These are phyloP conservation scores for Salvia splendens DNA, from an alignment of 257 asterid genomes.

Conservation along the genomic window DNA sequence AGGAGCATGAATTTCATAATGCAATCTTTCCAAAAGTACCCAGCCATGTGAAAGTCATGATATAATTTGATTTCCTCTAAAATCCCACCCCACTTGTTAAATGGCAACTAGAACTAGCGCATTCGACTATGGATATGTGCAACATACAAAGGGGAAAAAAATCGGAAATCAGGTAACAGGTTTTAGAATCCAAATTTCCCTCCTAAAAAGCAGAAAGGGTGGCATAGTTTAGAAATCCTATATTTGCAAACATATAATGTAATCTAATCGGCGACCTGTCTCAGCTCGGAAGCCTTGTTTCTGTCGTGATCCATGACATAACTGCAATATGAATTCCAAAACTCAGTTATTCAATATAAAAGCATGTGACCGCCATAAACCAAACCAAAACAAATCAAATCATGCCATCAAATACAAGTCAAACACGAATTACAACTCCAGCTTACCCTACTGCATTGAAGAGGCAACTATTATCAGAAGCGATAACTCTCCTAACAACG, in stretches of 20 bases:
- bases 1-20: conserved; percentile 7
- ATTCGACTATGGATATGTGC: not conserved
- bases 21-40: not conserved
- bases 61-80: not conserved
- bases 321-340: conserved; percentile 45
- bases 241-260: not conserved
- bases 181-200: conserved; percentile 18
- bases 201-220: conserved; percentile 20
- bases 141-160: not conserved
- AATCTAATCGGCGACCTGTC: conserved; percentile 63
- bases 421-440: conserved; percentile 13
- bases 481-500: conserved; percentile 84
- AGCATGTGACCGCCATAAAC: conserved; percentile 1
- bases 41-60: not conserved
- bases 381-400: conserved; percentile 10
- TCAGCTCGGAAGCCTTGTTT: conserved; percentile 76
- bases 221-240: not conserved
- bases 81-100: not conserved
- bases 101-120: not conserved
- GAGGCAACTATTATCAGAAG: conserved; percentile 95
- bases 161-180: not conserved
- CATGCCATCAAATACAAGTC: not conserved
- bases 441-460: conserved; percentile 96
- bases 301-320: conserved; percentile 92
- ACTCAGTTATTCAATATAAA: conserved; percentile 1